phyloP scores from a whole-genome alignment of 2,329 filamentous ascomycete species.

The Parastagonospora avenae region DNA sequence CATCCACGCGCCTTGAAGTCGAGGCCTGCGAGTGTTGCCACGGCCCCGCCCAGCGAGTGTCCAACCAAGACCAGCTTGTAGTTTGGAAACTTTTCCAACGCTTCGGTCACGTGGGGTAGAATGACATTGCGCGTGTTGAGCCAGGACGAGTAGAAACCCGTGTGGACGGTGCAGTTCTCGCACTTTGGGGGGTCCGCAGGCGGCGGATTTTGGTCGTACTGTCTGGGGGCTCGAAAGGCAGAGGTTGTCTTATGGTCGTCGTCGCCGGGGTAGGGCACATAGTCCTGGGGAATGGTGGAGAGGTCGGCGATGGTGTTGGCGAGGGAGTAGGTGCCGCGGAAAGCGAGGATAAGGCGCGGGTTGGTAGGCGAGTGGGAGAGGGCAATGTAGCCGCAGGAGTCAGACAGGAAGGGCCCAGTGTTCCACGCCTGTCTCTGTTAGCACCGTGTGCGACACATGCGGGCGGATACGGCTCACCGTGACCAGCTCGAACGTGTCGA shows the following conservation, averaged over 20 bases:
- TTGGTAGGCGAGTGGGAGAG: constrained; percentile 71
- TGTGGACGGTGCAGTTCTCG: constrained; percentile 87
- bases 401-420: constrained; percentile 82
- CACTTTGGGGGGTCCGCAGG: constrained; percentile 62
- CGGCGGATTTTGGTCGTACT: constrained; percentile 22
- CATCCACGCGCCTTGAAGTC: constrained; percentile 81
- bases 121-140: constrained; percentile 71
- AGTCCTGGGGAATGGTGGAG: constrained; percentile 86
- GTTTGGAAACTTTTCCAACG: constrained; percentile 66
- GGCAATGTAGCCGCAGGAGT: constrained; percentile 92
- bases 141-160: constrained; percentile 89
- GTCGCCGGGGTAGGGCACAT: constrained; percentile 78
- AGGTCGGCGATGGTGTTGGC: constrained; percentile 90
- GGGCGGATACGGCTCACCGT: constrained; percentile 49
- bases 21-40: constrained; percentile 83
- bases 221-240: constrained; percentile 28
- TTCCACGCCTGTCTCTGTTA: constrained; percentile 71
- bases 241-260: constrained; percentile 47
- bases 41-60: constrained; percentile 89
- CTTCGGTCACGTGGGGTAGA: constrained; percentile 66
- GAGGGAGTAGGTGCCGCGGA: constrained; percentile 92
- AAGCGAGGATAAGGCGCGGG: constrained; percentile 79
- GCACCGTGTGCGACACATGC: constrained; percentile 4
- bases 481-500: constrained; percentile 77
- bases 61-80: constrained; percentile 82